phyloP scores from a whole-genome alignment of 352 stramenopile species.

The Hyaloperonospora arabidopsidis region DNA sequence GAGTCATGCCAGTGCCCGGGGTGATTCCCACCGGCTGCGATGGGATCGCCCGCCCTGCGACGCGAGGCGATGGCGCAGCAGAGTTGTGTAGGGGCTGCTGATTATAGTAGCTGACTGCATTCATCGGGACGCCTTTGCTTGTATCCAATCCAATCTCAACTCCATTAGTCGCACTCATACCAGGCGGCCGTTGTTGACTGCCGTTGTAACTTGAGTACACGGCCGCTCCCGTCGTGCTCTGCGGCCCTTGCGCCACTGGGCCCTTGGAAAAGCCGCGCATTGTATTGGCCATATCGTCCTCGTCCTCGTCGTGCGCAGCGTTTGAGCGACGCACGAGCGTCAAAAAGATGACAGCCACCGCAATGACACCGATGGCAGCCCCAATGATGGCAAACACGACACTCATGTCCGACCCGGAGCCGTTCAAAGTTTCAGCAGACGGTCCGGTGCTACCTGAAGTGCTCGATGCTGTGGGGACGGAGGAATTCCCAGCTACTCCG shows the following conservation, averaged over 20 bases:
- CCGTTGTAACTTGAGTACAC: conserved; percentile 30
- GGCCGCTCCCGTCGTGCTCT: conserved; percentile 25
- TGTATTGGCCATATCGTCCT: conserved; percentile 44
- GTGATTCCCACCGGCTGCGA: conserved; percentile 33
- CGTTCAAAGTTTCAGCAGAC: conserved; percentile 10
- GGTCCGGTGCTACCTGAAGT: conserved; percentile 14
- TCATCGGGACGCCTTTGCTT: conserved; percentile 24
- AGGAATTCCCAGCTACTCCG: conserved; percentile 13
- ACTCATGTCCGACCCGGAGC: conserved; percentile 47
- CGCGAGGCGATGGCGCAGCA: conserved; percentile 32
- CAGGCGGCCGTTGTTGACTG: conserved; percentile 18
- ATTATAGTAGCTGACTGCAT: conserved; percentile 47
- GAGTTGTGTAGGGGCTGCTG: conserved; percentile 40
- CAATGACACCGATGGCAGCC: conserved; percentile 69
- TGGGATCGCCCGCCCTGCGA: conserved; percentile 40
- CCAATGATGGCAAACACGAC: conserved; percentile 73
- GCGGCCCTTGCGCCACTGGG: conserved; percentile 18
- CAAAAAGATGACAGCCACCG: conserved; percentile 69
- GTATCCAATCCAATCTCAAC: conserved; percentile 20
- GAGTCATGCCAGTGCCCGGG: conserved; percentile 2
- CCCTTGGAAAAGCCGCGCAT: conserved; percentile 32
- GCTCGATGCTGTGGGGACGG: conserved; percentile 13
- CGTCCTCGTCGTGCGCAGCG: conserved; percentile 48
- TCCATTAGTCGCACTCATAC: conserved; percentile 11
- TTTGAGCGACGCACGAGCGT: conserved; percentile 66